Percentiles rank a stretch among this genome's conserved stretches.
These are phyloP conservation scores for Saccharomyces eubayanus DNA, from an alignment of 805 yeast species.

Conservation along the genomic window DNA sequence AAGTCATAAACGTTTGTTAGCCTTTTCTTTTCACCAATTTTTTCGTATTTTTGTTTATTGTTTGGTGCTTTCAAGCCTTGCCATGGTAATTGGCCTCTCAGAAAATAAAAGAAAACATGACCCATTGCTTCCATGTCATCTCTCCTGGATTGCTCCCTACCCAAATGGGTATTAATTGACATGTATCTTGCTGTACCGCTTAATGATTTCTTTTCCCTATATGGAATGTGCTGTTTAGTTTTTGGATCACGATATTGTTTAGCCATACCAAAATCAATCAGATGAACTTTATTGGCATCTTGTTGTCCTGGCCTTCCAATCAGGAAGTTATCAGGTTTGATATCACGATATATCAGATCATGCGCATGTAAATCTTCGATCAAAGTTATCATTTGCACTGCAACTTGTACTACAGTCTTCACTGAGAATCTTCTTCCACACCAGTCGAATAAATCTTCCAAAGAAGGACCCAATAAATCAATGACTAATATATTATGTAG, in stretches of 20 bases:
- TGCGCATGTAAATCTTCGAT: conserved; percentile 83
- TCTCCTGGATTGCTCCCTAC: conserved; percentile 92
- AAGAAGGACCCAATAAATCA: conserved; percentile 88
- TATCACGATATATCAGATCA: conserved; percentile 89
- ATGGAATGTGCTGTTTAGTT: conserved; percentile 91
- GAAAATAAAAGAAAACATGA: conserved; percentile 90
- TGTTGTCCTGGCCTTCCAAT: conserved; percentile 83
- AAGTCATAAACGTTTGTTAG: conserved; percentile 78
- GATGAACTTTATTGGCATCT: conserved; percentile 75
- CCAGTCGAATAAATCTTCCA: conserved; percentile 97
- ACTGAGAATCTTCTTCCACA: conserved; percentile 84
- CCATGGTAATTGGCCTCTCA: conserved; percentile 95
- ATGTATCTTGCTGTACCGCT: conserved; percentile 98
- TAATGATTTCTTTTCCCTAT: conserved; percentile 88
- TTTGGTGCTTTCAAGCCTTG: conserved; percentile 98
- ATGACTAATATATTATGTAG: conserved; percentile 90
- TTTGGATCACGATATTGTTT: conserved; percentile 95
- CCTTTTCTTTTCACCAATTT: conserved; percentile 93
- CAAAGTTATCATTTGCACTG: conserved; percentile 86
- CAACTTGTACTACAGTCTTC: conserved; percentile 87
- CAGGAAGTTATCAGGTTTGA: conserved; percentile 93
- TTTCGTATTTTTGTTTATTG: conserved; percentile 94
- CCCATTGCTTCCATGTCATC: conserved; percentile 96
- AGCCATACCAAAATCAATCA: conserved; percentile 98
- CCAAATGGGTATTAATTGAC: conserved; percentile 95